phyloP scores from a whole-genome alignment of 2,329 filamentous ascomycete genomes.

The Trichoderma breve region DNA sequence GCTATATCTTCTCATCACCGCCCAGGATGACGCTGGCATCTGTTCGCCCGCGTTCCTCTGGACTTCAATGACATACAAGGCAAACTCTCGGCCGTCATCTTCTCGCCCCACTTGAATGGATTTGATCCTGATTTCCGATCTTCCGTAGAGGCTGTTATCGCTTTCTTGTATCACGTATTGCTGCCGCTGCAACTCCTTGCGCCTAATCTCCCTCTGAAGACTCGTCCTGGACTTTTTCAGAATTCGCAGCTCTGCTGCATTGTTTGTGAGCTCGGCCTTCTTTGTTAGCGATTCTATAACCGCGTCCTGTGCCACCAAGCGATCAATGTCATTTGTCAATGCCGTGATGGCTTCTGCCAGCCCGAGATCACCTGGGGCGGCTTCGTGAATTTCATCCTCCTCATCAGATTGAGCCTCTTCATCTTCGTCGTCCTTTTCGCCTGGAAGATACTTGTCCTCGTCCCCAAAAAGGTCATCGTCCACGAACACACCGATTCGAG shows the following conservation, averaged over 20 bases:
- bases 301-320: conserved; percentile 80
- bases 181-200: conserved; percentile 92
- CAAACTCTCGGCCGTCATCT: conserved; percentile 89
- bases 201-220: conserved; percentile 83
- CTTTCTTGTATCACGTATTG: conserved; percentile 98
- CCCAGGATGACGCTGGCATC: conserved; percentile 95
- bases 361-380: conserved; percentile 89
- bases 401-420: conserved; percentile 56
- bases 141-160: conserved; percentile 93
- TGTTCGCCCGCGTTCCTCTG: conserved; percentile 86
- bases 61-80: conserved; percentile 90
- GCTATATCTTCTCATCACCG: conserved; percentile 87
- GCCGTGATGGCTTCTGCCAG: conserved; percentile 88
- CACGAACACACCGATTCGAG: conserved; percentile 86
- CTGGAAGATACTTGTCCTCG: conserved; percentile 78
- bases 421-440: conserved; percentile 76
- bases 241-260: conserved; percentile 88
- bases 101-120: conserved; percentile 90
- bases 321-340: conserved; percentile 87
- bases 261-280: conserved; percentile 96
- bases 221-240: conserved; percentile 92
- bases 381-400: conserved; percentile 86
- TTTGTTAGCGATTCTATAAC: conserved; percentile 88
- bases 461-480: conserved; percentile 93
- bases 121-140: conserved; percentile 85